These are phyloP conservation scores for Holtermanniella nyarrowii DNA, from an alignment of 768 basidiomycete species.

Conservation along the genomic window DNA sequence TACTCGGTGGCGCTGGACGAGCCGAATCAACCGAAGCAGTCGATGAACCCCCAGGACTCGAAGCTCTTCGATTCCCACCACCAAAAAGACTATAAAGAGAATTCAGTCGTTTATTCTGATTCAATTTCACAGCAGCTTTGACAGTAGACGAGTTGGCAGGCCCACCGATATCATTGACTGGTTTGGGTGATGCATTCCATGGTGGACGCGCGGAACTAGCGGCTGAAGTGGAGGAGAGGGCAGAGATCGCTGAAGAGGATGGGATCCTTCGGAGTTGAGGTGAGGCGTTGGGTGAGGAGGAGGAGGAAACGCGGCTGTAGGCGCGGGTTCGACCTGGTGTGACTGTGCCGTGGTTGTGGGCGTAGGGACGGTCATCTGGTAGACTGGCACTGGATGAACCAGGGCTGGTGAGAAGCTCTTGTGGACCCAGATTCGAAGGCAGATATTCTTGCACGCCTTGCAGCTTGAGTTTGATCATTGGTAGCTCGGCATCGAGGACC, in stretches of 20 bases:
- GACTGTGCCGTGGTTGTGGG: not conserved
- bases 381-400: slow-evolving; percentile 5
- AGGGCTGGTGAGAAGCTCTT: slow-evolving; percentile 12
- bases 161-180: not conserved
- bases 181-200: slow-evolving; percentile 22
- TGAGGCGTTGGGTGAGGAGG: not conserved
- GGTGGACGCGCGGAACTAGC: slow-evolving; percentile 8
- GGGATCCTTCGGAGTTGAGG: slow-evolving; percentile 4
- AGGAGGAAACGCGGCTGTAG: not conserved
- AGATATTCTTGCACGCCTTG: not conserved
- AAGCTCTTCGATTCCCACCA: not conserved
- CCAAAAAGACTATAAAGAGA: not conserved
- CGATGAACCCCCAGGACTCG: not conserved
- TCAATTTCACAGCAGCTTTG: not conserved
- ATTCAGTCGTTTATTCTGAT: not conserved
- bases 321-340: not conserved
- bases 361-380: slow-evolving; percentile 4
- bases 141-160: not conserved
- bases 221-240: not conserved
- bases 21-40: not conserved
- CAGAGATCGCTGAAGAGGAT: not conserved
- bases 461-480: slow-evolving; percentile 43
- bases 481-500: slow-evolving; percentile 75
- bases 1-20: not conserved
- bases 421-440: slow-evolving; percentile 1